These are phyloP conservation scores for Yarrowia deformans DNA, from an alignment of 805 yeast genomes.

Conservation along the genomic window DNA sequence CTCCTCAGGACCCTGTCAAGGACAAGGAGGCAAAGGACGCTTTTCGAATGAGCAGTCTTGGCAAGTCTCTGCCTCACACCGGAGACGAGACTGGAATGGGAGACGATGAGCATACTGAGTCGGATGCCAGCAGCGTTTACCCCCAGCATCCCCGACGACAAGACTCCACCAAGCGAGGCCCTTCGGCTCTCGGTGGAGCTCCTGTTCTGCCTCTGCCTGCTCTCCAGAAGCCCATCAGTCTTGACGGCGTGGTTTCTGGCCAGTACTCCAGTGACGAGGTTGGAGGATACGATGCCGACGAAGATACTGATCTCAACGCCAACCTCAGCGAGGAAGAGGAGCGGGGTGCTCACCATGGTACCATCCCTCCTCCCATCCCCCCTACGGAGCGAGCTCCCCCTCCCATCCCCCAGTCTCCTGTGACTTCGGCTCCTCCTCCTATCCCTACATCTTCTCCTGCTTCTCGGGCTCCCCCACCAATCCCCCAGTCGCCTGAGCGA, in stretches of 20 bases:
- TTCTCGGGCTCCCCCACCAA: conserved; percentile 40
- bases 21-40: conserved; percentile 30
- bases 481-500: conserved; percentile 25
- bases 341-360: conserved; percentile 25
- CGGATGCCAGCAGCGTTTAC: conserved; percentile 43
- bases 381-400: conserved; percentile 44
- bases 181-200: conserved; percentile 40
- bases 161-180: conserved; percentile 33
- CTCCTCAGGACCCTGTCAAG: conserved; percentile 18
- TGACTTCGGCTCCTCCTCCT: conserved; percentile 45
- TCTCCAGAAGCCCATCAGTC: conserved; percentile 43
- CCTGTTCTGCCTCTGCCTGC: conserved; percentile 36
- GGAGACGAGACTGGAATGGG: conserved; percentile 45
- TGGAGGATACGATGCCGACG: conserved; percentile 79
- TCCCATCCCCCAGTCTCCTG: conserved; percentile 43
- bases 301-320: conserved; percentile 53
- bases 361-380: conserved; percentile 43
- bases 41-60: conserved; percentile 27
- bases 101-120: conserved; percentile 47
- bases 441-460: conserved; percentile 41
- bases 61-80: conserved; percentile 30
- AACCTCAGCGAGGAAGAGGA: conserved; percentile 40
- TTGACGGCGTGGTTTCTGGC: conserved; percentile 64
- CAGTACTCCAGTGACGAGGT: conserved; percentile 56
- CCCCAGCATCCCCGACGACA: conserved; percentile 42